Percentiles rank a stretch among this genome's conserved stretches.
Conservation (phyloP, 108 stramenopile genomes). For the Cylindrotheca fusiformis region DNA sequence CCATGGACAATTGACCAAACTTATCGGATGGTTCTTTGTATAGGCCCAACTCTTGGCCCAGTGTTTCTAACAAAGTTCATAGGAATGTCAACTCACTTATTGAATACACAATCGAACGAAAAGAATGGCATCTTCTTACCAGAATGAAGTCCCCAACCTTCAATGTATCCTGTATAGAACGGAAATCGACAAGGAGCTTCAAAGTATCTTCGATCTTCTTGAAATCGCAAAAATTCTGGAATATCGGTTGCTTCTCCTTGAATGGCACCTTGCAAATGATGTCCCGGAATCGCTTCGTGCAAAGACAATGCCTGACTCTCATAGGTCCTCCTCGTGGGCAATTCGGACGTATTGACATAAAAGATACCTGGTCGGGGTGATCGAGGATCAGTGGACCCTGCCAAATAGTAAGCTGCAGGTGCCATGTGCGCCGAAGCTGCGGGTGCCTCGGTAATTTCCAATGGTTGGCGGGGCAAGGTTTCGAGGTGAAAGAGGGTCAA, state of each 20-base stretch:
- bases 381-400: slow-evolving; percentile 33
- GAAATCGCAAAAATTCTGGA: slow-evolving; percentile 40
- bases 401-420: slow-evolving; percentile 53
- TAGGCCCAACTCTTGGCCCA: slow-evolving; percentile 47
- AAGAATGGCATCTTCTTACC: slow-evolving; percentile 15
- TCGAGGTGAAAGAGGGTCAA: slow-evolving; percentile 45
- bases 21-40: slow-evolving; percentile 46
- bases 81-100: too few species aligned
- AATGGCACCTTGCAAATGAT: slow-evolving; percentile 57
- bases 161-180: slow-evolving; percentile 66
- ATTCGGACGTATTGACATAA: slow-evolving; percentile 52
- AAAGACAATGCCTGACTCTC: slow-evolving; percentile 47
- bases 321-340: slow-evolving; percentile 41
- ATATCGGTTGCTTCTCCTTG: slow-evolving; percentile 32
- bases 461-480: slow-evolving; percentile 40
- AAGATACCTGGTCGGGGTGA: slow-evolving; percentile 45
- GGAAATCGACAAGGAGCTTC: slow-evolving; percentile 60
- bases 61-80: slow-evolving; percentile 28
- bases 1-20: slow-evolving; percentile 55
- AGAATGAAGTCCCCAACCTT: slow-evolving; percentile 59
- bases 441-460: slow-evolving; percentile 42
- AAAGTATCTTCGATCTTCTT: slow-evolving; percentile 56
- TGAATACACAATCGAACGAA: too few species aligned
- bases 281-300: slow-evolving; percentile 60
- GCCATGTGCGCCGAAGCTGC: slow-evolving; percentile 36